Percentiles rank a stretch among this genome's conserved stretches.
phyloP scores from a whole-genome alignment of 495 filamentous ascomycete species.

The Thozetella sp. region DNA sequence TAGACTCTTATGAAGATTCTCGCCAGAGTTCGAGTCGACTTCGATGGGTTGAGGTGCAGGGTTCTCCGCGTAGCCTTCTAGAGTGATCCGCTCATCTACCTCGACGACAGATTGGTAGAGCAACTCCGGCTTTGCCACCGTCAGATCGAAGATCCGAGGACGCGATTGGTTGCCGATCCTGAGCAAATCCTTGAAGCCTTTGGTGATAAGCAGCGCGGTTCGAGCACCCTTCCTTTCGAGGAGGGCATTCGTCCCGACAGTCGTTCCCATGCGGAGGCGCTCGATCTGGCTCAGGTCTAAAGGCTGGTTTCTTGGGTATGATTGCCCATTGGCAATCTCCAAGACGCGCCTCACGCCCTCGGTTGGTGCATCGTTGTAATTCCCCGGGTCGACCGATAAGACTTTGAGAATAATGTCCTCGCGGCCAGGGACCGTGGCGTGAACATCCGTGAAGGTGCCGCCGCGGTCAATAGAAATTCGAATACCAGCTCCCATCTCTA shows the following conservation, averaged over 20 bases:
- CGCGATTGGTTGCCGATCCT: slow-evolving; percentile 87
- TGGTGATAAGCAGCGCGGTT: slow-evolving; percentile 88
- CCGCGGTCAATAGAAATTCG: slow-evolving; percentile 67
- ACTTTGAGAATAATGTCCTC: slow-evolving; percentile 85
- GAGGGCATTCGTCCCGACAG: slow-evolving; percentile 85
- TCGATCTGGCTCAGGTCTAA: slow-evolving; percentile 84
- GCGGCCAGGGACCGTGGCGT: slow-evolving; percentile 62
- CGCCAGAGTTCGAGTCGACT: slow-evolving; percentile 47
- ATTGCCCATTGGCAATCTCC: slow-evolving; percentile 71
- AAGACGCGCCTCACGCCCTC: slow-evolving; percentile 91
- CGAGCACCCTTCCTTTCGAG: slow-evolving; percentile 93
- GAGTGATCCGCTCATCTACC: slow-evolving; percentile 80
- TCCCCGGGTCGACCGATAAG: slow-evolving; percentile 85
- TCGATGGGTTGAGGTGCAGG: slow-evolving; percentile 59
- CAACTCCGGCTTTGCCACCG: slow-evolving; percentile 77
- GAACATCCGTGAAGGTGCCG: slow-evolving; percentile 69
- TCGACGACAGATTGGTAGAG: slow-evolving; percentile 78
- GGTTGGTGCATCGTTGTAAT: slow-evolving; percentile 86
- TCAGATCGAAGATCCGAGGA: slow-evolving; percentile 82
- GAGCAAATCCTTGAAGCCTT: slow-evolving; percentile 90
- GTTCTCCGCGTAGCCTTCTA: slow-evolving; percentile 87
- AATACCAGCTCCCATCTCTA: slow-evolving; percentile 39
- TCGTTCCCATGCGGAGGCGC: slow-evolving; percentile 87
- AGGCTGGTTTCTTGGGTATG: slow-evolving; percentile 78
- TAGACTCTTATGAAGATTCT: slow-evolving; percentile 62